Percentiles rank a stretch among this genome's conserved stretches.
Conservation (phyloP, 129 eudicot species). For the Lactuca sativa region DNA sequence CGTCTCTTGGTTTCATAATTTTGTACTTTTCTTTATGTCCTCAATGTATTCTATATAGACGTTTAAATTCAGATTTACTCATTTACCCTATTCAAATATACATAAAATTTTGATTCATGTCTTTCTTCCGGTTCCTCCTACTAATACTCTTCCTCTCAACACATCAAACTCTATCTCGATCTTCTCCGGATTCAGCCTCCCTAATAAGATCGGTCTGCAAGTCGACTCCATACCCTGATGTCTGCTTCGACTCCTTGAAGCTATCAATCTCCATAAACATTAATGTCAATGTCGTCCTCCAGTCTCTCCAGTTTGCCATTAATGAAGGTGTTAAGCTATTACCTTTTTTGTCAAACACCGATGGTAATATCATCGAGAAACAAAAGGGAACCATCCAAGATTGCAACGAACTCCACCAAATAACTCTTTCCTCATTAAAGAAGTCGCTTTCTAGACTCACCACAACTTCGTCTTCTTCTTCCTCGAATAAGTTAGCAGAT, state of each 20-base stretch:
- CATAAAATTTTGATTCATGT: neutral
- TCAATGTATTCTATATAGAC: neutral
- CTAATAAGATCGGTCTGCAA: constrained; percentile 46
- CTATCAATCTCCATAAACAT: constrained; percentile 62
- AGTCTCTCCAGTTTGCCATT: constrained; percentile 61
- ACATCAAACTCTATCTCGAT: neutral
- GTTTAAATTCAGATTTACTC: constrained; percentile 22
- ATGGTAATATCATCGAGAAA: constrained; percentile 46
- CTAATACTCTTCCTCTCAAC: neutral
- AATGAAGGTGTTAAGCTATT: constrained; percentile 57
- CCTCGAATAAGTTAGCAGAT: constrained; percentile 34
- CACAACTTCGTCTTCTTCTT: constrained; percentile 14
- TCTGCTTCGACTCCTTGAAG: constrained; percentile 55
- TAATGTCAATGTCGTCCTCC: constrained; percentile 45
- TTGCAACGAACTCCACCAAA: constrained; percentile 76
- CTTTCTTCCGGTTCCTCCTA: constrained; percentile 13
- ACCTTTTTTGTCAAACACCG: constrained; percentile 31
- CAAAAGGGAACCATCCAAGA: constrained; percentile 80
- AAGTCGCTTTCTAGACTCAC: constrained; percentile 42
- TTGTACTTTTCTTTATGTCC: constrained; percentile 4
- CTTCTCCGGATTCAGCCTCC: constrained; percentile 9
- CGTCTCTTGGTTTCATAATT: constrained; percentile 12
- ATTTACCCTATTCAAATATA: neutral
- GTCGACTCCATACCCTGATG: constrained; percentile 77
- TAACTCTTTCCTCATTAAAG: constrained; percentile 47